Conservation (phyloP, 495 filamentous ascomycete species). For the Podospora australis region DNA sequence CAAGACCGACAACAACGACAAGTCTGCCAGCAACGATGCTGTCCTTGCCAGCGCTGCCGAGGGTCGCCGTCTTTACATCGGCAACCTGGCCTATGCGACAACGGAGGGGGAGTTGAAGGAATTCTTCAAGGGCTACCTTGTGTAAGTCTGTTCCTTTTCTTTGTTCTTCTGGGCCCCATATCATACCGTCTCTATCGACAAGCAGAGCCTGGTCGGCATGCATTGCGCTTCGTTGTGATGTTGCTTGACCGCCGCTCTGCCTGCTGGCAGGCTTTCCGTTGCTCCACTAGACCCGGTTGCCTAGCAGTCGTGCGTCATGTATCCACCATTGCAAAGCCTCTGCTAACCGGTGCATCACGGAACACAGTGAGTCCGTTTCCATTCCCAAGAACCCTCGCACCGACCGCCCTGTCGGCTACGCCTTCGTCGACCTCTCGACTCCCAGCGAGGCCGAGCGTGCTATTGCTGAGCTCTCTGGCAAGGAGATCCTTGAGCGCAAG, state of each 20-base stretch:
- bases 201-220: too few species aligned
- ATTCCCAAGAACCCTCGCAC: conserved; percentile 99
- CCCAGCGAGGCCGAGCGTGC: conserved; percentile 90
- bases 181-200: background rate
- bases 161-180: conserved; percentile 1
- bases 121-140: conserved; percentile 95
- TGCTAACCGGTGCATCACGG: conserved; percentile 19
- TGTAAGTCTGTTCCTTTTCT: conserved; percentile 61
- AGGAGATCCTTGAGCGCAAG: conserved; percentile 95
- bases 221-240: background rate
- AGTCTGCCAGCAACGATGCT: conserved; percentile 65
- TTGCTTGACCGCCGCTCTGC: conserved; percentile 8
- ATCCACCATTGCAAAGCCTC: background rate
- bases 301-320: conserved; percentile 4
- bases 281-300: background rate
- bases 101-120: conserved; percentile 99
- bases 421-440: conserved; percentile 95
- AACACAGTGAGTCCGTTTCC: conserved; percentile 84
- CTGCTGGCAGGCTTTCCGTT: background rate
- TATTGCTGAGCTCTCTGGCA: conserved; percentile 88
- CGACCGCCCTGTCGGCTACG: conserved; percentile 95
- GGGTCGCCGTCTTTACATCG: conserved; percentile 97
- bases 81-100: conserved; percentile 99
- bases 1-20: conserved; percentile 44
- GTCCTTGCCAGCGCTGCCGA: conserved; percentile 95